Evolutionary conservation across 2,329 filamentous ascomycete species (phyloP).

Genomic region (Alternaria metachromatica): DNA sequence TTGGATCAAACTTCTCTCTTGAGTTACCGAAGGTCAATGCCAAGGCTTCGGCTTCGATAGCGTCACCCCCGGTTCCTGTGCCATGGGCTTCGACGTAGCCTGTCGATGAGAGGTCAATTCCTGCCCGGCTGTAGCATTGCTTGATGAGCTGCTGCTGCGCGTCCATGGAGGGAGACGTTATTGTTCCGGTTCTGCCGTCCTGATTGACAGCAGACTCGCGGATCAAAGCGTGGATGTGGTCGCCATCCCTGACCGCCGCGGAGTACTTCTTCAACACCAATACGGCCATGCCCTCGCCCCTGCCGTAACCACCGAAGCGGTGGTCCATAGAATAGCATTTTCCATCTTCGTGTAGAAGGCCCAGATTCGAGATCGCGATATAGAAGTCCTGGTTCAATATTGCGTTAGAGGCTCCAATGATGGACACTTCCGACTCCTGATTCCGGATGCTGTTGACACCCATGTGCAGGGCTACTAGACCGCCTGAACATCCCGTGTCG

Average conservation of each 20-base stretch:
- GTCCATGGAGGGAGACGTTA: background rate
- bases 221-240: constrained; percentile 1
- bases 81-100: constrained; percentile 32
- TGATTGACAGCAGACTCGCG: background rate
- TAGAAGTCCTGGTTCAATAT: constrained; percentile 2
- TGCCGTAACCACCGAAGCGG: background rate
- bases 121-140: background rate
- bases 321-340: background rate
- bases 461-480: background rate
- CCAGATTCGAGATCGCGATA: background rate
- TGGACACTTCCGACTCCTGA: background rate
- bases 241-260: background rate
- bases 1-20: background rate
- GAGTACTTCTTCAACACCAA: background rate
- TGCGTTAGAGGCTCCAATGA: background rate
- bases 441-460: constrained; percentile 1
- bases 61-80: constrained; percentile 59
- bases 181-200: background rate
- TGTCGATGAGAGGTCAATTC: constrained; percentile 5
- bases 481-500: constrained; percentile 1
- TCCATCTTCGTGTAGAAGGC: background rate
- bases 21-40: background rate
- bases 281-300: background rate
- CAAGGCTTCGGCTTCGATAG: constrained; percentile 15
- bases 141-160: background rate